Evolutionary conservation across 2,329 filamentous ascomycete genomes (phyloP).

Genomic region (Scedosporium minutisporum): DNA sequence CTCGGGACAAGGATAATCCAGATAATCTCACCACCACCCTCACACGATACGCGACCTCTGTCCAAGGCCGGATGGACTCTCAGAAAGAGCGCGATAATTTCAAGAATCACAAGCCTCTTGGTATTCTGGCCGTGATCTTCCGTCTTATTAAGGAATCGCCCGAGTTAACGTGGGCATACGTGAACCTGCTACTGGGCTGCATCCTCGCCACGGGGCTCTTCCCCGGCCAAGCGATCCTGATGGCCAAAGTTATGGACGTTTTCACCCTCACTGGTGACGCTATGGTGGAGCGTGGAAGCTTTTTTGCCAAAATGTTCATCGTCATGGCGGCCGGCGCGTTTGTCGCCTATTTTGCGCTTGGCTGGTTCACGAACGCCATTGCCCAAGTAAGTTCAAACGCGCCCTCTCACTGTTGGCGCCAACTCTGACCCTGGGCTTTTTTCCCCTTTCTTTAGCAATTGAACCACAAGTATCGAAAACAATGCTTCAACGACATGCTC

Average conservation of each 20-base stretch:
- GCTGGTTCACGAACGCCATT: constrained; percentile 26
- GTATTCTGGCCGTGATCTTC: constrained; percentile 19
- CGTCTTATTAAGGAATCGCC: constrained; percentile 28
- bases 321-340: constrained; percentile 37
- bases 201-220: constrained; percentile 18
- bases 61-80: constrained; percentile 20
- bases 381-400: constrained; percentile 24
- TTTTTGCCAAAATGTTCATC: constrained; percentile 48
- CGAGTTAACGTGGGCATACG: constrained; percentile 24
- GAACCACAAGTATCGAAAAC: constrained; percentile 19
- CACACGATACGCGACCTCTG: constrained; percentile 13
- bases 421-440: too few species aligned
- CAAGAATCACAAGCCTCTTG: constrained; percentile 21
- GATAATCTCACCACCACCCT: background rate
- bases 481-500: constrained; percentile 41
- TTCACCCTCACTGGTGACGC: constrained; percentile 19
- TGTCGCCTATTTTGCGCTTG: constrained; percentile 29
- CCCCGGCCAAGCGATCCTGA: constrained; percentile 33
- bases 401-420: constrained; percentile 7
- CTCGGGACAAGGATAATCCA: constrained; percentile 10
- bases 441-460: constrained; percentile 7
- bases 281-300: constrained; percentile 31
- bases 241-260: constrained; percentile 28
- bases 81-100: constrained; percentile 27
- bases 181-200: constrained; percentile 21